Evolutionary conservation across 2,329 filamentous ascomycete genomes (phyloP).

Genomic region (Trichoderma cornu-damae): DNA sequence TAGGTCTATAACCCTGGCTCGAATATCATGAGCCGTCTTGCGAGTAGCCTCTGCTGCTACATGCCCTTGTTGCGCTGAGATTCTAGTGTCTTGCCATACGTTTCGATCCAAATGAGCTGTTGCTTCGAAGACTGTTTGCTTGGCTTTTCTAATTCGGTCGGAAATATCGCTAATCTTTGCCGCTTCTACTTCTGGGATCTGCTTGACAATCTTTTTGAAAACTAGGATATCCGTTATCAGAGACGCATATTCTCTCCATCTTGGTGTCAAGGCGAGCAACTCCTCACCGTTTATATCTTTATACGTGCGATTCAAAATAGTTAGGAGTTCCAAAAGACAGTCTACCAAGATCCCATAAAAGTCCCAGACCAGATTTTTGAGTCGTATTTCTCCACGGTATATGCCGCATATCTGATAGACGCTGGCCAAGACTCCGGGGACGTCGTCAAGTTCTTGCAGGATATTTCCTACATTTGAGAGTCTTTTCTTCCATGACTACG

Average conservation of each 20-base stretch:
- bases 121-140: conserved; percentile 5
- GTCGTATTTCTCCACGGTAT: background rate
- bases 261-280: background rate
- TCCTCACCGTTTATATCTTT: background rate
- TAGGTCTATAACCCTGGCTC: background rate
- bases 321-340: background rate
- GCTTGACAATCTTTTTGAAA: conserved; percentile 5
- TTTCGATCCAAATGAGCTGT: conserved; percentile 7
- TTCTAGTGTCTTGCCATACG: conserved; percentile 8
- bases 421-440: conserved; percentile 1
- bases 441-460: conserved; percentile 6
- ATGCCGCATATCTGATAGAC: conserved; percentile 5
- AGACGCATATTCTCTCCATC: background rate
- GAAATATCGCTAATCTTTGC: conserved; percentile 5
- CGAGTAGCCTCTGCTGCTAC: conserved; percentile 7
- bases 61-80: background rate
- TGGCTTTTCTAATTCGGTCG: background rate
- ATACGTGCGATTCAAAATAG: background rate
- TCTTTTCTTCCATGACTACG: background rate
- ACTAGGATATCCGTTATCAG: background rate
- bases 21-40: conserved; percentile 8
- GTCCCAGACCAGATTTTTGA: conserved; percentile 8
- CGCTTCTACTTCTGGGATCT: conserved; percentile 4
- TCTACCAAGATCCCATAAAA: conserved; percentile 10
- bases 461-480: conserved; percentile 9